Evolutionary conservation across 2,329 filamentous ascomycete genomes (phyloP).

Genomic region (Akanthomyces uredinophilus): DNA sequence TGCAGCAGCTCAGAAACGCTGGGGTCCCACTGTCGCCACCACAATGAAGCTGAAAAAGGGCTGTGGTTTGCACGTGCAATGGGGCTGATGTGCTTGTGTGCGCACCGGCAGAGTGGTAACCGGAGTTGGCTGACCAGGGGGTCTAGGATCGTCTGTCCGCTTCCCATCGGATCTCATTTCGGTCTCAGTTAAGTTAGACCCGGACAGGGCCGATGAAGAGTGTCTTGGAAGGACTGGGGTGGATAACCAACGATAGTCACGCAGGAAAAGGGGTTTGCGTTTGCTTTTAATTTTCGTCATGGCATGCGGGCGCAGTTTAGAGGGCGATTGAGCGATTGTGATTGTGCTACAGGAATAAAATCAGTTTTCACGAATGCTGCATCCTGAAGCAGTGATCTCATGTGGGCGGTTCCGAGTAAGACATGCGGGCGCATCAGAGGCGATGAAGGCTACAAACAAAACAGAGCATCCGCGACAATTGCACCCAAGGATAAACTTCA

Average conservation of each 20-base stretch:
- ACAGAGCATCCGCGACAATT: neutral
- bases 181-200: conserved; percentile 9
- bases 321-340: too few species aligned
- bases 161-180: neutral
- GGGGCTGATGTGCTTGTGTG: neutral
- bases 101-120: neutral
- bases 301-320: neutral
- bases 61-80: neutral
- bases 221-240: neutral
- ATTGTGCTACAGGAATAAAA: too few species aligned
- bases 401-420: too few species aligned
- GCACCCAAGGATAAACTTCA: too few species aligned
- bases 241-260: neutral
- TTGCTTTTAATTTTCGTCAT: neutral
- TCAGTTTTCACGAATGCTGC: neutral
- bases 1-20: conserved; percentile 13
- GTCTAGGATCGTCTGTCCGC: neutral
- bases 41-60: conserved; percentile 1
- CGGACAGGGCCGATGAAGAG: neutral
- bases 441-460: neutral
- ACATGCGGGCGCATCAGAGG: neutral
- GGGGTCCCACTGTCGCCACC: conserved; percentile 15
- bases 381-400: too few species aligned
- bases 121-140: neutral
- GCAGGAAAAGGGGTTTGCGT: neutral